phyloP scores from a whole-genome alignment of 2,329 filamentous ascomycete species.

The Pyrenophora tritici-repentis region DNA sequence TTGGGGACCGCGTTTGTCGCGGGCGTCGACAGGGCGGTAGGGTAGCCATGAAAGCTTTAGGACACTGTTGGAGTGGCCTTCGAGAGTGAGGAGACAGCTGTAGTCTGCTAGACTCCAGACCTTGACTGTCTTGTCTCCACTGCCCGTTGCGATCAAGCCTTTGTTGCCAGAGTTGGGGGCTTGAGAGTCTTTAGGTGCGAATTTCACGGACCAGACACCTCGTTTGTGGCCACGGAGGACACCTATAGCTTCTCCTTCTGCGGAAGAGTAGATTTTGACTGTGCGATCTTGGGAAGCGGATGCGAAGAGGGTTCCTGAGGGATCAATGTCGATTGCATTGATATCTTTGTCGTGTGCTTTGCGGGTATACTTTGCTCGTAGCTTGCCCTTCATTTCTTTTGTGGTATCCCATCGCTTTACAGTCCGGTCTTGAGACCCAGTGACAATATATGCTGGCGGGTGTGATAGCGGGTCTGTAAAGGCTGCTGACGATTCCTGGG shows the following conservation, averaged over 20 bases:
- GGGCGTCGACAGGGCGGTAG: slow-evolving; percentile 47
- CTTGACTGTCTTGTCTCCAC: slow-evolving; percentile 94
- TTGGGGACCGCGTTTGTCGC: slow-evolving; percentile 65
- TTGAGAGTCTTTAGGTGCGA: slow-evolving; percentile 79
- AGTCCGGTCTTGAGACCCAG: slow-evolving; percentile 93
- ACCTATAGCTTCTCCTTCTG: slow-evolving; percentile 87
- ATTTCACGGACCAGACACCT: slow-evolving; percentile 94
- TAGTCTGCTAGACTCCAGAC: slow-evolving; percentile 94
- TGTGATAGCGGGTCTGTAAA: slow-evolving; percentile 75
- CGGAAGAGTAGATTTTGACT: slow-evolving; percentile 93
- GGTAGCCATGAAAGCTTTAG: slow-evolving; percentile 90
- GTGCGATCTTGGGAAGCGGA: slow-evolving; percentile 96
- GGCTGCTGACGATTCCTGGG: slow-evolving; percentile 70
- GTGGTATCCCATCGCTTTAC: slow-evolving; percentile 89
- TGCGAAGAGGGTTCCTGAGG: slow-evolving; percentile 78
- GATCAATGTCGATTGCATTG: slow-evolving; percentile 86
- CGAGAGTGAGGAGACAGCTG: slow-evolving; percentile 88
- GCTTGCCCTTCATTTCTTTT: slow-evolving; percentile 57
- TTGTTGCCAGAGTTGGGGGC: slow-evolving; percentile 64
- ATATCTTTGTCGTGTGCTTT: slow-evolving; percentile 99
- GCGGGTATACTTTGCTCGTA: slow-evolving; percentile 78
- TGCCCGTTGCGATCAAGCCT: slow-evolving; percentile 85
- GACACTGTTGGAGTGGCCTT: slow-evolving; percentile 94
- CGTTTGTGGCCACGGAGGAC: slow-evolving; percentile 90
- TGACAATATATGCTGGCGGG: slow-evolving; percentile 83